Base-by-base conservation (phyloP, 2,329 filamentous ascomycete species). In the Exophiala viscosa region DNA sequence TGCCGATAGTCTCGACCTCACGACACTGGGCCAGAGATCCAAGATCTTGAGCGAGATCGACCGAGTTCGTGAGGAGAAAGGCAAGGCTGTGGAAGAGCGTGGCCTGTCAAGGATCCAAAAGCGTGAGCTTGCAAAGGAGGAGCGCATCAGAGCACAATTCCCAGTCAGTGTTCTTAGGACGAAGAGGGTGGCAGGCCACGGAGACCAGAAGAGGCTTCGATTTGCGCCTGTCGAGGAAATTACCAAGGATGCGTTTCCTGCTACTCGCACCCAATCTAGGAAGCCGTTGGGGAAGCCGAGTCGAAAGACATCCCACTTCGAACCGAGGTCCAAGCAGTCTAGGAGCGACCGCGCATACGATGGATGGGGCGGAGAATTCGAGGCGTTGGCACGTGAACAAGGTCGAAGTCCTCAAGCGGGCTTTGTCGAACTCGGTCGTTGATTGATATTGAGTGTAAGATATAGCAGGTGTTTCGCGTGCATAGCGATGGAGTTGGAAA, bases 31-130 rank as follows among this genome's bases (percentile, higher is more conserved):
- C 33, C 45, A 50, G 13, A 40, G 45, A 32, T 20, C 41, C 10
- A 48, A 50, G 43, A 20, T 50, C 31, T 31, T 51, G 7, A 23
- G 15, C 23, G 40, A 51, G 6, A 52, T 59, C 47, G 13, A 46
- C 20, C 13, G 13, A 40, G 38, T 15, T 20, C 15, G 40, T 17
- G 8, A 33, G 17, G 9, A 18, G 31, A 13, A 46, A 45, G 14
- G 33, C 14, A n/a, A 44, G 43, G 23, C 44, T 17, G 11, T 39
- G 33, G 31, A 48, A 54, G 31, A 33, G 34, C 13, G 50, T 50
- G 39, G 48, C 14, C 48, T 60, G 18, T 60, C 57, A 1, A 49
- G 52, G 33, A 45, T 49, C 14, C 57, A 60, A 44, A 55, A 52
- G 47, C 42, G 43, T 9, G 57, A 60, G 41, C 18, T 55, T 4